These are phyloP conservation scores for Iris pallida DNA, from an alignment of 116 monocot genomes.

Conservation along the genomic window DNA sequence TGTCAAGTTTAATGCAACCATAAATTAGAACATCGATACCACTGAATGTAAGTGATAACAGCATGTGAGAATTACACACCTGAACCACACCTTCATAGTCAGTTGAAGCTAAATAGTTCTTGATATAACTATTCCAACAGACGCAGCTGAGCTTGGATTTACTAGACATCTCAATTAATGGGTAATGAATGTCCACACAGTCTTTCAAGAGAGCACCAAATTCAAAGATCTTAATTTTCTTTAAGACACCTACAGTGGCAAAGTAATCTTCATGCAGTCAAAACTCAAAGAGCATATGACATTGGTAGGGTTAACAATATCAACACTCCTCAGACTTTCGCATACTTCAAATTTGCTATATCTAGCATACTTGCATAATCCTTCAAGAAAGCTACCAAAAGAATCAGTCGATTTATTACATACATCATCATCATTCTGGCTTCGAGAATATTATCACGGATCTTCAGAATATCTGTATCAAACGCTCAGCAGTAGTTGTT, in stretches of 20 bases:
- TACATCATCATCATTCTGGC: conserved; percentile 26
- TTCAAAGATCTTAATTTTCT: conserved; percentile 96
- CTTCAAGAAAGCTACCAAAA: conserved; percentile 75
- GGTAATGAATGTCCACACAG: conserved; percentile 85
- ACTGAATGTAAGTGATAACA: too few relatives aligned
- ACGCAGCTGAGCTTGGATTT: conserved; percentile 83
- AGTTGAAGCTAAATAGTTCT: conserved; percentile 93
- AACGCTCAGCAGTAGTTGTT: conserved; percentile 28
- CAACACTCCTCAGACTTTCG: conserved; percentile 70
- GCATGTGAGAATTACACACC: conserved; percentile 56
- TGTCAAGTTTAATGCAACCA: too few relatives aligned
- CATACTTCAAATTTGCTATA: conserved; percentile 83
- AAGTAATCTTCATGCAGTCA: conserved; percentile 99
- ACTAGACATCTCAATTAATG: conserved; percentile 81
- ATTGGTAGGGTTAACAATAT: conserved; percentile 80
- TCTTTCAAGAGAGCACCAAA: conserved; percentile 74
- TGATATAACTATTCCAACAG: conserved; percentile 95
- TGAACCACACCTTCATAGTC: conserved; percentile 88
- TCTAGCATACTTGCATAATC: conserved; percentile 93
- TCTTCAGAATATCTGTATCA: conserved; percentile 52
- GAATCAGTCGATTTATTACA: conserved; percentile 27
- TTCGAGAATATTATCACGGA: conserved; percentile 32
- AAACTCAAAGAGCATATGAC: conserved; percentile 96
- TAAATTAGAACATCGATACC: too few relatives aligned
- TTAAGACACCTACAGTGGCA: conserved; percentile 88